Base-by-base conservation (phyloP, 2,329 filamentous ascomycete species). In the Claviceps maximensis region DNA sequence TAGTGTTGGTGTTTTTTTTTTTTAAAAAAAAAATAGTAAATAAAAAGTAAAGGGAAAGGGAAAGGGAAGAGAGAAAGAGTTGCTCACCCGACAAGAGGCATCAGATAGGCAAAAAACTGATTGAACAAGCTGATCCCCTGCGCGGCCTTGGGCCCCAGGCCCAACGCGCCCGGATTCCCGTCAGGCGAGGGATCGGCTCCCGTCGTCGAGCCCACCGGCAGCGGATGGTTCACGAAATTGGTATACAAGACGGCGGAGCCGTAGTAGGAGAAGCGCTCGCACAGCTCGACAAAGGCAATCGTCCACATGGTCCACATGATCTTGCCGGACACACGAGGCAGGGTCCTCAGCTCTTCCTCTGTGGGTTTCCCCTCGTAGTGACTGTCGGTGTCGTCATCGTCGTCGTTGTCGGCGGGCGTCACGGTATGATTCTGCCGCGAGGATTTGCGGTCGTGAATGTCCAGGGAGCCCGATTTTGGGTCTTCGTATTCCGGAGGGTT, bases 221-320 rank as follows among this genome's bases (percentile, higher is more conserved):
- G 67, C 33, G 71, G 69, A 50, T 76, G 71, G 58, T 79, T 76
- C 60, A 84, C 76, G 61, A 80, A 84, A 67, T 84, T 84, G 63
- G 79, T 80, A 78, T 83, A 86, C 31, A 87, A 73, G 33, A 83
- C 75, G 45, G 79, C 77, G 4, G 82, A 83, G 52, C 85, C 86
- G 62, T 89, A 88, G 77, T 87, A 89, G 15, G 82, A 84, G 69
- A 87, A 87, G 49, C 85, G 82, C 70, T 89, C 86, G 69, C 82
- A 86, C 53, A 87, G 71, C 68, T 89, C 86, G 55, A 86, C 79
- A 56, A 87, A 81, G 48, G 83, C 84, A 55, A 89, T 79, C 27
- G 80, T 82, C 69, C 81, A 89, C 54, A 83, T 77, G 52, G 75
- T 70, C 75, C 77, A 82, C 49, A 82, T 80, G 56, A 89, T 78